Percentiles rank a stretch among this genome's conserved stretches.
phyloP scores from a whole-genome alignment of 345 rosid genomes.

The Erucastrum elatum region DNA sequence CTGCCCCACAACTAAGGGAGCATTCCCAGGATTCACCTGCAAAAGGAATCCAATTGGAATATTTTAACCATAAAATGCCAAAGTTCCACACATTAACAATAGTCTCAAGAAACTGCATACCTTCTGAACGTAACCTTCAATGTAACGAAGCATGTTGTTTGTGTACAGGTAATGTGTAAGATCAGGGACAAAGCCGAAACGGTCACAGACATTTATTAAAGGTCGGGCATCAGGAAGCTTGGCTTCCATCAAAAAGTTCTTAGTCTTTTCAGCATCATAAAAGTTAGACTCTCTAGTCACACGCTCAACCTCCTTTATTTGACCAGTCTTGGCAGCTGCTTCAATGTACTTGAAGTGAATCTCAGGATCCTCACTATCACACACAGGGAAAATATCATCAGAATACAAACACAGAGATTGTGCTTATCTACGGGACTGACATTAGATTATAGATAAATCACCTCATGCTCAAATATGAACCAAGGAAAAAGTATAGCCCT shows the following conservation, averaged over 20 bases:
- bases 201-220: conserved; percentile 96
- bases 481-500: conserved; percentile 95
- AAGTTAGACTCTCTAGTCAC: conserved; percentile 97
- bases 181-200: conserved; percentile 96
- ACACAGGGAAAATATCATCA: conserved; percentile 23
- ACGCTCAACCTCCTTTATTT: conserved; percentile 99
- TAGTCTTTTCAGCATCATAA: conserved; percentile 95
- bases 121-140: conserved; percentile 99
- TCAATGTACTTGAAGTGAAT: conserved; percentile 98
- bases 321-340: conserved; percentile 96
- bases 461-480: conserved; percentile 98
- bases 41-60: conserved; percentile 15
- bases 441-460: conserved; percentile 34
- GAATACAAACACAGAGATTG: conserved; percentile 7
- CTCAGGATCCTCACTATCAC: conserved; percentile 95
- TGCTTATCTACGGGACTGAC: conserved; percentile 24
- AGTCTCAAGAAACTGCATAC: conserved; percentile 43
- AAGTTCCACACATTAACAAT: neutral
- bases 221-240: conserved; percentile 99
- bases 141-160: conserved; percentile 94
- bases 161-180: conserved; percentile 96
- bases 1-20: conserved; percentile 94
- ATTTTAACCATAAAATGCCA: conserved; percentile 1
- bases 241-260: conserved; percentile 98
- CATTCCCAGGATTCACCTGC: conserved; percentile 98